Base-by-base conservation (phyloP, 2,329 filamentous ascomycete species). In the Hymenoscyphus albidus region DNA sequence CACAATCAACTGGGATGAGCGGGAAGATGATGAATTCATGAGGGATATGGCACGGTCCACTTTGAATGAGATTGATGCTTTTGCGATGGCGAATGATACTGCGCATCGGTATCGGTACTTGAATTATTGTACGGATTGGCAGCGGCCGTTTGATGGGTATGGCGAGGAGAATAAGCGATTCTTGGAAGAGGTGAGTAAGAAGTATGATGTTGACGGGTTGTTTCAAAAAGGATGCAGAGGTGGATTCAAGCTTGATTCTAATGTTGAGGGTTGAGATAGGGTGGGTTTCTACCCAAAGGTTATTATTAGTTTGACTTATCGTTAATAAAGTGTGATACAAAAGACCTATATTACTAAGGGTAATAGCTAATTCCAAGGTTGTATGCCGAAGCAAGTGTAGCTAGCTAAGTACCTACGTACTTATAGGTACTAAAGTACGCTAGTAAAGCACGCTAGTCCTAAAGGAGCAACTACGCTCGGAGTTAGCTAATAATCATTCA, bases 131-230 rank as follows among this genome's bases (percentile, higher is more conserved):
- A 57, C 51, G 48, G 61, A 62, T 31, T 62, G 61, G 61, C 61
- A 62, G 61, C 61, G 61, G 48, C 61, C 61, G 12, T 62, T 56
- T 58, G 56, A 61, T 14, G 58, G 63, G 44, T 65, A 55, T 40
- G 59, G 63, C 40, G 54, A 27, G 38, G 59, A 58, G 16, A 65
- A 65, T 39, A 27, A 58, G 48, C 18, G 51, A 10, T 55, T 58
- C 22, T 62, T 73, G 55, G 65, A 64, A 58, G 65, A 67, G 42
- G 71, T 66, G 1, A 70, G 70, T 12, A 57, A 22, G 16, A 71
- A 67, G 64, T 74, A 74, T 58, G 73, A 75, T 61, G 70, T 69
- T 0, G 58, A 61, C 6, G 62, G 62, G n/a, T 64, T 73, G 0
- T 75, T 74, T 39, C 70, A 73, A 65, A 67, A 32, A 22, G 60